Conservation (phyloP, 2,329 filamentous ascomycete genomes). For the Pestalotiopsis fici region DNA sequence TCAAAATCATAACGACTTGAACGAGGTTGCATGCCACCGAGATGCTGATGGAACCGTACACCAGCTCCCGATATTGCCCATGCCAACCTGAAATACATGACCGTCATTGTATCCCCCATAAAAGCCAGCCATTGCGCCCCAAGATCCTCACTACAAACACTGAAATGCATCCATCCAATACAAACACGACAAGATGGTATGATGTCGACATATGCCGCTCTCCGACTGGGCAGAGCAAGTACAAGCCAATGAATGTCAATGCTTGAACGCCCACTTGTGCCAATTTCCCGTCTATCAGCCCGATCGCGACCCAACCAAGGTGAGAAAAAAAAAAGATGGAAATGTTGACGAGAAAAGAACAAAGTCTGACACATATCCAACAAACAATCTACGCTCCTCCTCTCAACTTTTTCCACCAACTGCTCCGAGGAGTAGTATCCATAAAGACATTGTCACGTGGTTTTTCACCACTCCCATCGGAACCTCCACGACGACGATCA, state of each 20-base stretch:
- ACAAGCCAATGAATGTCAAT: background rate
- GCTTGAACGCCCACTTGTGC: background rate
- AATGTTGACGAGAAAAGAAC: background rate
- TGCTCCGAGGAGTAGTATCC: constrained; percentile 51
- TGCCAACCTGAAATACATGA: background rate
- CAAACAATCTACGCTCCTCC: constrained; percentile 23
- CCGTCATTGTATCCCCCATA: background rate
- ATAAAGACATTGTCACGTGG: constrained; percentile 42
- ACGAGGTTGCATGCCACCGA: background rate
- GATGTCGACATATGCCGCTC: background rate
- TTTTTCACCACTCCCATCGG: constrained; percentile 34
- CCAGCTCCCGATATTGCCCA: background rate
- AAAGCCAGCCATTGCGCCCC: background rate
- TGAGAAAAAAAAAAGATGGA: background rate
- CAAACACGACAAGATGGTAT: background rate
- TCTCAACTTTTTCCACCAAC: constrained; percentile 62
- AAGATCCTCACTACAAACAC: background rate
- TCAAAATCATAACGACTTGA: background rate
- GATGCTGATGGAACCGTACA: no score
- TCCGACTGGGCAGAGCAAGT: background rate
- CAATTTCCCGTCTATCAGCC: constrained; percentile 3
- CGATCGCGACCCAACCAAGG: constrained; percentile 4
- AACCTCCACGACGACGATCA: constrained; percentile 31
- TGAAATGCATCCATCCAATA: constrained; percentile 5
- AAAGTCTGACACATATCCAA: constrained; percentile 7